phyloP scores from a whole-genome alignment of 345 rosid species.

The Citrus australasica region DNA sequence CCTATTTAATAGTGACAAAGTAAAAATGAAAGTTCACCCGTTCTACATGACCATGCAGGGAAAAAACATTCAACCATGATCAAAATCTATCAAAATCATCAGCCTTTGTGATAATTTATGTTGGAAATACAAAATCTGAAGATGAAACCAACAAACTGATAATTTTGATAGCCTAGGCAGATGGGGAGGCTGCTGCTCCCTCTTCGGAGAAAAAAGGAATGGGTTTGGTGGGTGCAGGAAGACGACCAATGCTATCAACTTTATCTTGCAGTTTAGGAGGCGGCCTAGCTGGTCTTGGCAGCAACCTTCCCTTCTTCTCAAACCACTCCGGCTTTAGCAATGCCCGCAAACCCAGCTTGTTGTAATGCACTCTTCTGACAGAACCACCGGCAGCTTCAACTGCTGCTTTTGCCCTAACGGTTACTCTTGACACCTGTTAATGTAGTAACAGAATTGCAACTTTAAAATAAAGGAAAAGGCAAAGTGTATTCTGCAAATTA shows the following conservation, averaged over 20 bases:
- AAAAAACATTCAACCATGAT: background rate
- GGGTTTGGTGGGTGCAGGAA: slow-evolving; percentile 85
- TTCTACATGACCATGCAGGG: background rate
- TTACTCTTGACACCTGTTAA: slow-evolving; percentile 80
- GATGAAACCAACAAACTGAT: background rate
- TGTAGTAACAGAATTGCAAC: background rate
- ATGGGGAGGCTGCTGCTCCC: slow-evolving; percentile 32
- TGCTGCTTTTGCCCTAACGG: slow-evolving; percentile 82
- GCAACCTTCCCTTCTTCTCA: slow-evolving; percentile 88
- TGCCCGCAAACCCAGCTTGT: slow-evolving; percentile 82
- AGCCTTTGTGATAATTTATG: background rate
- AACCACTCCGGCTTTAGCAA: slow-evolving; percentile 92
- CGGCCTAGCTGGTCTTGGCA: slow-evolving; percentile 89
- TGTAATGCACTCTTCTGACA: slow-evolving; percentile 86
- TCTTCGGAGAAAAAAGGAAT: slow-evolving; percentile 56
- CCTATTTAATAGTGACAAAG: no score
- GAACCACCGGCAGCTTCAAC: slow-evolving; percentile 94
- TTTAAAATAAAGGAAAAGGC: no score
- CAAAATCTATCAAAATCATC: background rate
- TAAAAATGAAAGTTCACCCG: no score
- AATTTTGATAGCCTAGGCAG: slow-evolving; percentile 16
- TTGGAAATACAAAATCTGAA: slow-evolving; percentile 5
- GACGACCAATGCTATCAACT: slow-evolving; percentile 94
- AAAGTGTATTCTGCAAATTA: background rate
- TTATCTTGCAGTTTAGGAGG: slow-evolving; percentile 85